Percentiles rank a stretch among this genome's conserved stretches.
Evolutionary conservation across 768 basidiomycete genomes (phyloP).

Genomic region (Leccinum subgranulosum): DNA sequence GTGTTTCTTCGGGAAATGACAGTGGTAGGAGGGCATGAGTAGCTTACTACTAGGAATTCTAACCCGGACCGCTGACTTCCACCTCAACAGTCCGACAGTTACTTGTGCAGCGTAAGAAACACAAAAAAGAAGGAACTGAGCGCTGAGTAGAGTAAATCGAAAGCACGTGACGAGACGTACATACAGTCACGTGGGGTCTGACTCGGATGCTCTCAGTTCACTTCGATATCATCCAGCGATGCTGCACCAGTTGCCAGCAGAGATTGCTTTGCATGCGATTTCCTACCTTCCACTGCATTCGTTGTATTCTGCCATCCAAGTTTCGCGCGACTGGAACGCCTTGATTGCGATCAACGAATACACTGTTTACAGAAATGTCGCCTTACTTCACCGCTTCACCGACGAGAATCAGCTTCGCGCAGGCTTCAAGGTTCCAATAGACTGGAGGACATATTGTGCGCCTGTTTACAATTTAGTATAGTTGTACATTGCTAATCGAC

Average conservation of each 20-base stretch:
- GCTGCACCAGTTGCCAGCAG: conserved; percentile 51
- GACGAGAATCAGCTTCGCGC: conserved; percentile 31
- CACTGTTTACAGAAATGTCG: conserved; percentile 57
- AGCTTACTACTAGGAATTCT: no score
- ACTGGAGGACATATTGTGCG: conserved; percentile 65
- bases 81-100: no score
- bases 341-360: conserved; percentile 48
- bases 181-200: background rate
- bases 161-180: background rate
- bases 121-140: no score
- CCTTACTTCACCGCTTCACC: conserved; percentile 49
- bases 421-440: conserved; percentile 27
- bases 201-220: background rate
- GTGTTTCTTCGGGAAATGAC: no score
- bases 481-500: conserved; percentile 10
- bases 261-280: conserved; percentile 50
- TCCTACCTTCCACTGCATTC: conserved; percentile 48
- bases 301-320: conserved; percentile 33
- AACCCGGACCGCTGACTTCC: no score
- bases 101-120: no score
- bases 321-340: conserved; percentile 46
- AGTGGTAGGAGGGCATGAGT: no score
- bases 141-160: background rate
- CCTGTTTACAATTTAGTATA: background rate
- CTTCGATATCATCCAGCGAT: conserved; percentile 18